Base-by-base conservation (phyloP, 345 rosid species). In the Lepidium africanum region DNA sequence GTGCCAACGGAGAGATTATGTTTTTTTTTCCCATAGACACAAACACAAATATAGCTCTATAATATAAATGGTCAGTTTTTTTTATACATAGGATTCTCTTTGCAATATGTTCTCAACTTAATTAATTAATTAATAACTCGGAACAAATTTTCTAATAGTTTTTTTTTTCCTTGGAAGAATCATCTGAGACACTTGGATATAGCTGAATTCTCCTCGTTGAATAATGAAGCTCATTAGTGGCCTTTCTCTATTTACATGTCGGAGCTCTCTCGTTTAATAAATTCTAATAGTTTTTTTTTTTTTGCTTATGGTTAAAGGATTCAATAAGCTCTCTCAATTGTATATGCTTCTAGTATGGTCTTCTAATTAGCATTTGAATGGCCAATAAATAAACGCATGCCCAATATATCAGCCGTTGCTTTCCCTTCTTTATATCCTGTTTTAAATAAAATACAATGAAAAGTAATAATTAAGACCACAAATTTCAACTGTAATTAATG, bases 341-440 rank as follows among this genome's bases (percentile, higher is more conserved):
- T 35, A 9, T 47, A 15, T 50, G 57, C 63, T 76, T 67, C 69
- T 83, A 90, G 63, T 65, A 79, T 42, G 58, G 77, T 80, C 92
- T 81, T 84, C 90, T 81, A 83, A 73, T 74, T 63, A 87, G 70
- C 79, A 84, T 83, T 65, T 80, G 89, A 76, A 75, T 69, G 59
- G 81, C 79, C 83, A 94, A 52, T 83, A 85, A 83, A 83, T 60
- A 82, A 69, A 86, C 77, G 75, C 81, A 81, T 84, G 81, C 79
- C 86, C 82, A 81, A 84, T 76, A 70, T 76, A 82, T 70, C 81
- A 83, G 65, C 83, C 86, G 63, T 80, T 80, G 85, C 62, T 81
- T 65, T 75, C 71, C 91, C 82, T 41, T 78, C 62, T 77, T 82
- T 63, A 83, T 70, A 9, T 65, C 96, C 99, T 94, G 95, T 77